Evolutionary conservation across 2,329 filamentous ascomycete genomes (phyloP).

Genomic region (Aspergillus unguis): DNA sequence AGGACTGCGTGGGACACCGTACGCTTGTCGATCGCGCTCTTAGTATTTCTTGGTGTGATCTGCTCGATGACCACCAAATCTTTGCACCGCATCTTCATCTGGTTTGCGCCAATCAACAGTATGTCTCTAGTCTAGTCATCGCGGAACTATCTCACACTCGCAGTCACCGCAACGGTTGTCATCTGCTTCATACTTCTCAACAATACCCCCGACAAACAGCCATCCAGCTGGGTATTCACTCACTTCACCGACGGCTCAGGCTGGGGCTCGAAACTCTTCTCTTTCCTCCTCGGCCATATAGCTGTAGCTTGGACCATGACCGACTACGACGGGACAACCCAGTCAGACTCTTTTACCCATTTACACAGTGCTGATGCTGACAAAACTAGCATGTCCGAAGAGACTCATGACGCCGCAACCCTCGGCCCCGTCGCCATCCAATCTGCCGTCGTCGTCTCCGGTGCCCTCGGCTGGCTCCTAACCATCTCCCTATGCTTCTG

Average conservation of each 20-base stretch:
- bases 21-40: constrained; percentile 53
- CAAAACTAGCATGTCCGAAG: constrained; percentile 57
- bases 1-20: constrained; percentile 60
- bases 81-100: constrained; percentile 58
- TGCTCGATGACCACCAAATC: constrained; percentile 61
- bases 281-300: constrained; percentile 57
- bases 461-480: constrained; percentile 59
- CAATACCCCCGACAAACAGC: constrained; percentile 58
- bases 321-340: constrained; percentile 65
- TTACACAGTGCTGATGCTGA: background rate
- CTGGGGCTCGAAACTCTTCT: constrained; percentile 60
- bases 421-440: constrained; percentile 59
- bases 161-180: constrained; percentile 56
- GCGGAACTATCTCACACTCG: background rate
- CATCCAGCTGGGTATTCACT: constrained; percentile 59
- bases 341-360: constrained; percentile 41
- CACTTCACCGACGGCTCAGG: constrained; percentile 61
- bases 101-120: constrained; percentile 66
- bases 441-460: constrained; percentile 58
- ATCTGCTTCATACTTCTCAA: constrained; percentile 59
- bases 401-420: constrained; percentile 62
- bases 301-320: constrained; percentile 58
- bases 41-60: constrained; percentile 57
- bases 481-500: constrained; percentile 64
- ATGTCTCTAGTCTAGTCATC: background rate